Base-by-base conservation (phyloP, 352 stramenopile genomes). In the Pythium aphanidermatum region DNA sequence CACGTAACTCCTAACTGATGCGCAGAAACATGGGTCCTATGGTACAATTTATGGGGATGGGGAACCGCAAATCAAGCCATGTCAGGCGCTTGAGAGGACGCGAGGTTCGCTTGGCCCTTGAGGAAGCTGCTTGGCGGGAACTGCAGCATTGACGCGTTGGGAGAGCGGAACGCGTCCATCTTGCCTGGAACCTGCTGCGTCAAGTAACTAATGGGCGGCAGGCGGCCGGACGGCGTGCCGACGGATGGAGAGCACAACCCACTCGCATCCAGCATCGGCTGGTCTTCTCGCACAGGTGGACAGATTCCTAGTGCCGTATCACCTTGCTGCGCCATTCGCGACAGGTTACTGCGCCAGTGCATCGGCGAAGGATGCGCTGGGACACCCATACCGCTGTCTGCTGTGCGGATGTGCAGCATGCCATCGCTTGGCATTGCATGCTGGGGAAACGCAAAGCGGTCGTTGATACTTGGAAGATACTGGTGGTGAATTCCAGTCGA, bases 171-270 rank as follows among this genome's bases (percentile, higher is more conserved):
- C 20, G 69, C 70, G 32, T 85, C 74, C 4, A 86, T 57, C 27
- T 87, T 90, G 45, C 68, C 61, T 0, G 72, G 70, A 40, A 64
- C 46, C 35, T 66, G 61, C 47, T 71, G 62, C 28, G 80, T 90
- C 35, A 90, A 65, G 41, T 75, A 86, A 55, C 77, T 84, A 60
- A 90, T 90, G 19, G 77, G 77, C 19, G 77, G 77, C 32, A 90
- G 60, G 14, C 72, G 68, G 12, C 63, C 59, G 8, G 55, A 73
- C 9, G 58, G 61, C 14, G 55, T 68, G 26, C 63, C 48, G 25
- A 63, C 46, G 6, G 35, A 9, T 6, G 54, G 40, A 3, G 31
- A 34, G 5, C 5, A 20, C 41, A 38, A 25, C 12, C 27, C 25
- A 32, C 30, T 56, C 21, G 30, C 39, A 17, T 55, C 32, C 8